phyloP scores from a whole-genome alignment of 371 early-diverging fungal species.

The Circinella umbellata region DNA sequence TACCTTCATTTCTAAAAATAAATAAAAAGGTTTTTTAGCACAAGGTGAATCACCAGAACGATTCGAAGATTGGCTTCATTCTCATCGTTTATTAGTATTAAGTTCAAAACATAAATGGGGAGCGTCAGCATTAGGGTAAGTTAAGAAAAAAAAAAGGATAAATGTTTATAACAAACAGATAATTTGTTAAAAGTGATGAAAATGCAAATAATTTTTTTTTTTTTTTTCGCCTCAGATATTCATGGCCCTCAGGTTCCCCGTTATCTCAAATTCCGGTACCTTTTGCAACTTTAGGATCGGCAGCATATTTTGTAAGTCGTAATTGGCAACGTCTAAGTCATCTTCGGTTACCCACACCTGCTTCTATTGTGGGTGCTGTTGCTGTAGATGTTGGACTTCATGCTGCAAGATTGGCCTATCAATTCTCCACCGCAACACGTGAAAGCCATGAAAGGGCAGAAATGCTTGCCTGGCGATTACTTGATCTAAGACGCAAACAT shows the following conservation, averaged over 20 bases:
- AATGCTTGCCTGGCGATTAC: conserved; percentile 48
- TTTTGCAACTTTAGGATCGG: conserved; percentile 45
- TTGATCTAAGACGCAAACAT: conserved; percentile 43
- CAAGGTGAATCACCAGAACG: conserved; percentile 49
- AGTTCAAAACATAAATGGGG: conserved; percentile 45
- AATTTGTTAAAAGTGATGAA: too few relatives aligned
- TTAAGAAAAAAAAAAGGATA: background rate
- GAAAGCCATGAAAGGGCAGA: conserved; percentile 52
- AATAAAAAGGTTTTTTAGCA: conserved; percentile 28
- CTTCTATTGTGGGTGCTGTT: conserved; percentile 41
- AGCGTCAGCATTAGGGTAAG: conserved; percentile 49
- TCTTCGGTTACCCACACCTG: conserved; percentile 43
- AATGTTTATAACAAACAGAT: too few relatives aligned
- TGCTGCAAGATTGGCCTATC: conserved; percentile 44
- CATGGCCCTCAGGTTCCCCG: conserved; percentile 54
- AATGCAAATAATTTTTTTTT: background rate
- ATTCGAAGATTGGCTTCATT: conserved; percentile 57
- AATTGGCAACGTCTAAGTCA: conserved; percentile 38
- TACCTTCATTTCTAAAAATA: background rate
- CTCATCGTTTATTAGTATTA: conserved; percentile 48
- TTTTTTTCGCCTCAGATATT: conserved; percentile 20
- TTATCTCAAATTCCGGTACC: conserved; percentile 42
- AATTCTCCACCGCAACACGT: conserved; percentile 38
- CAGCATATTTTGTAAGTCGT: conserved; percentile 37
- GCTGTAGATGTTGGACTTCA: conserved; percentile 48